Conservation (phyloP, 2,329 filamentous ascomycete genomes). For the Stylonectria norvegica region DNA sequence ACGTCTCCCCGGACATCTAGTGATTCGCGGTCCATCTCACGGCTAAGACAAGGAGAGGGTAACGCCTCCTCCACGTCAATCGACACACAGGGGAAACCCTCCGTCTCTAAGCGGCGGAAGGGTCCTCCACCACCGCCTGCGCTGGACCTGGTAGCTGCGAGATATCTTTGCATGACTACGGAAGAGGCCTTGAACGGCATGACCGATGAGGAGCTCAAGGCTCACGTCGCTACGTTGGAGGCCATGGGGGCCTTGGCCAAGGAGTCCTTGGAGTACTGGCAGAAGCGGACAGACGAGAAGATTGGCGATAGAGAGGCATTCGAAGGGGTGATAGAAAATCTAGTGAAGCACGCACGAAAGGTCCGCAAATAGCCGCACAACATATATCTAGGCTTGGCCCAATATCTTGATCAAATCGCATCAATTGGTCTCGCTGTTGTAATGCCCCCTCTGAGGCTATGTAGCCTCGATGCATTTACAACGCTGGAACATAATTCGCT, state of each 20-base stretch:
- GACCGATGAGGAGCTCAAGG: conserved; percentile 70
- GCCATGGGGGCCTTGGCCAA: conserved; percentile 68
- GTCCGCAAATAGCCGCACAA: conserved; percentile 62
- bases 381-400: conserved; percentile 3
- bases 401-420: conserved; percentile 9
- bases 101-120: conserved; percentile 42
- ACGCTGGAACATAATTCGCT: conserved; percentile 20
- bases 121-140: conserved; percentile 68
- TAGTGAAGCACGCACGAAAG: conserved; percentile 87
- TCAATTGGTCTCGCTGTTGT: conserved; percentile 18
- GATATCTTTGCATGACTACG: conserved; percentile 77
- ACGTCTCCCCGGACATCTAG: conserved; percentile 54
- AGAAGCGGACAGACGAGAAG: conserved; percentile 79
- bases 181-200: conserved; percentile 78
- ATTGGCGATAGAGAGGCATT: conserved; percentile 89
- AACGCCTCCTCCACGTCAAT: conserved; percentile 58
- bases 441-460: conserved; percentile 17
- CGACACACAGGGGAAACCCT: conserved; percentile 55
- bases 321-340: conserved; percentile 93
- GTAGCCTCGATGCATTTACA: conserved; percentile 23
- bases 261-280: conserved; percentile 83
- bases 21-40: conserved; percentile 49
- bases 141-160: conserved; percentile 74
- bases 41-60: conserved; percentile 44
- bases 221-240: conserved; percentile 67